phyloP scores from a whole-genome alignment of 257 asterid genomes.

The Solanum pinnatisectum region DNA sequence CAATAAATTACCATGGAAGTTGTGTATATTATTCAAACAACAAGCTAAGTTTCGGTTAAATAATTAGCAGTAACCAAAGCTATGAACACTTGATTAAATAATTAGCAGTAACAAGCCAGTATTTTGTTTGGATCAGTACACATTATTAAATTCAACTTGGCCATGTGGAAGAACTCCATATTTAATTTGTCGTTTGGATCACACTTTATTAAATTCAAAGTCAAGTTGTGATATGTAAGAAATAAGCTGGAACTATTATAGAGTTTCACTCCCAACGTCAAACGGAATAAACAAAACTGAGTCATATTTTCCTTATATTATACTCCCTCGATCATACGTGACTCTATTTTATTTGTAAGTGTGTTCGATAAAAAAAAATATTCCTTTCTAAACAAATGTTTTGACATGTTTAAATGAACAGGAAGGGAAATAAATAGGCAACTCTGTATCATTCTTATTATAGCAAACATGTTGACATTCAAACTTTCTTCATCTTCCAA shows the following conservation, averaged over 20 bases:
- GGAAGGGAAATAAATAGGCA: neutral
- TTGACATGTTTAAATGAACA: neutral
- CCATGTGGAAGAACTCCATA: neutral
- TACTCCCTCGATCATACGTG: neutral
- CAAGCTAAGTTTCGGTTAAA: too few species aligned
- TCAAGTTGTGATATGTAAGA: too few species aligned
- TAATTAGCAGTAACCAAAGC: neutral
- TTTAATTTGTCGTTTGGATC: neutral
- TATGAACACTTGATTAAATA: neutral
- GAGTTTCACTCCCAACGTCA: neutral
- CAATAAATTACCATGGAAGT: too few species aligned
- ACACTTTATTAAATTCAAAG: neutral
- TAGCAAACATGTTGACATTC: neutral
- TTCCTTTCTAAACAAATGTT: neutral
- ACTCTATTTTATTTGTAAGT: neutral
- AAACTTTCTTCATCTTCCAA: neutral
- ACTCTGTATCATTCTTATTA: neutral
- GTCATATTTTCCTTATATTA: neutral
- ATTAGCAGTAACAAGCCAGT: neutral
- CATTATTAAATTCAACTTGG: neutral
- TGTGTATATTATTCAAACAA: too few species aligned
- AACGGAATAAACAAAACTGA: neutral
- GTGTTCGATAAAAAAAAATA: neutral
- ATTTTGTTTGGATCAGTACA: neutral
- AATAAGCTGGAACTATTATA: neutral